Evolutionary conservation across 768 basidiomycete genomes (phyloP).

Genomic region (Atractiella rhizophila): DNA sequence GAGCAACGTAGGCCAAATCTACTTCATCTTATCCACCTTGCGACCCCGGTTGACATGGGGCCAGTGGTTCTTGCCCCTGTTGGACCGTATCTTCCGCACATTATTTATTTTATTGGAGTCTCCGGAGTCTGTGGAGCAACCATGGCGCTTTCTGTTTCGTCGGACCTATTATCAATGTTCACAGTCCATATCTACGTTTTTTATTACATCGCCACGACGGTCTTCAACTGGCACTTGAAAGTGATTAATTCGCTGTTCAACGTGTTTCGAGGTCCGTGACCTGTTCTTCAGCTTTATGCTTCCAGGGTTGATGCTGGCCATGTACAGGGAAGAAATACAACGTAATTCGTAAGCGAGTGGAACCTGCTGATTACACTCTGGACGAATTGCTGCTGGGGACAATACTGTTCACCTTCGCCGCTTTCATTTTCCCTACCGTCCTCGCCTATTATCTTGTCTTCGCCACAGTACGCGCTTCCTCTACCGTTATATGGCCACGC

Average conservation of each 20-base stretch:
- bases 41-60: too few species aligned
- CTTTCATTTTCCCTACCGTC: conserved; percentile 63
- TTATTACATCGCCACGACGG: conserved; percentile 35
- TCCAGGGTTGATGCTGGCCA: not conserved
- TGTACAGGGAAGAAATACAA: conserved; percentile 61
- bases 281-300: not conserved
- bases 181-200: conserved; percentile 48
- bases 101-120: conserved; percentile 19
- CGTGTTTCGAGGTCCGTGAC: conserved; percentile 50
- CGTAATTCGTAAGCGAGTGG: conserved; percentile 58
- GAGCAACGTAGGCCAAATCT: conserved; percentile 28
- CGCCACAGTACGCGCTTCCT: conserved; percentile 28
- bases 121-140: conserved; percentile 27
- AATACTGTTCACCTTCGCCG: conserved; percentile 53
- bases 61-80: conserved; percentile 11
- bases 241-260: conserved; percentile 52
- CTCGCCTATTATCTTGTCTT: conserved; percentile 66
- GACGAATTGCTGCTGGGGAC: conserved; percentile 92
- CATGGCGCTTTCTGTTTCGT: conserved; percentile 36
- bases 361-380: conserved; percentile 69
- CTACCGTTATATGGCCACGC: not conserved
- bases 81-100: conserved; percentile 21
- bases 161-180: conserved; percentile 40
- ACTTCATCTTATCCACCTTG: conserved; percentile 15
- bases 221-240: conserved; percentile 37